Base-by-base conservation (phyloP, 176 grass and related monocot species). In the Cymbopogon citratus region DNA sequence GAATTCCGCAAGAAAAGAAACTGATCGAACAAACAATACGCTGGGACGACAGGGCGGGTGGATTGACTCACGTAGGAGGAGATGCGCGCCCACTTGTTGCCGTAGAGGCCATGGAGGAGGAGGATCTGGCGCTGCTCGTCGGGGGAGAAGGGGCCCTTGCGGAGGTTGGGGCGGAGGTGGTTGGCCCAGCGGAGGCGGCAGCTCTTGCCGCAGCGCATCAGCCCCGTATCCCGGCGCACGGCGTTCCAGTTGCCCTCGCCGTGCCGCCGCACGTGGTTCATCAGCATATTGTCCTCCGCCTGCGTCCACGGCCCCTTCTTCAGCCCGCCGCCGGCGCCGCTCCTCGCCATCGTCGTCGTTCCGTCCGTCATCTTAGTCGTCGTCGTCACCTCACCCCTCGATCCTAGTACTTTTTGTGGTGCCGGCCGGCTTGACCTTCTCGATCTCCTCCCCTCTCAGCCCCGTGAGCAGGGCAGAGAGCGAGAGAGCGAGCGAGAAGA, bases 261-360 rank as follows among this genome's bases (percentile, higher is more conserved):
- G 72, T 99, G 82, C 49, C 84, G 81, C 49, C 91, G 81, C 67
- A 99, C 96, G 72, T 99, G 90, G 76, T 99, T 91, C 0, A 87
- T 11, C 73, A 99, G 76, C 63, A 99, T 56, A 28, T 81, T 63
- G 73, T 99, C 96, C 87, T 99, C 96, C 71, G 73, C 87, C 81
- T 88, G 84, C 52, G 89, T 93, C 96, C 96, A 99, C 27, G 96
- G 92, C n/a, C 96, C 96, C 85, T 95, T 99, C 86, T 80, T 99
- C 69, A 95, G 26, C 28, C 56, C 83, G 1, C 67, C 10, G 0
- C 21, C 56, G 21, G 44, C 29, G 48, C 74, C 57, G 12, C 29
- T 78, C 81, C 21, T 81, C 71, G 75, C 48, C 83, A 82, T 87
- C 15, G 71, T 68, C 18, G 10, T 67, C 44, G 57, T 25, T 56